A percentile compares a stretch with the other conserved stretches of the same genome.
Evolutionary conservation across 441 rosid genomes (phyloP).

Genomic region (Gossypium lobatum): DNA sequence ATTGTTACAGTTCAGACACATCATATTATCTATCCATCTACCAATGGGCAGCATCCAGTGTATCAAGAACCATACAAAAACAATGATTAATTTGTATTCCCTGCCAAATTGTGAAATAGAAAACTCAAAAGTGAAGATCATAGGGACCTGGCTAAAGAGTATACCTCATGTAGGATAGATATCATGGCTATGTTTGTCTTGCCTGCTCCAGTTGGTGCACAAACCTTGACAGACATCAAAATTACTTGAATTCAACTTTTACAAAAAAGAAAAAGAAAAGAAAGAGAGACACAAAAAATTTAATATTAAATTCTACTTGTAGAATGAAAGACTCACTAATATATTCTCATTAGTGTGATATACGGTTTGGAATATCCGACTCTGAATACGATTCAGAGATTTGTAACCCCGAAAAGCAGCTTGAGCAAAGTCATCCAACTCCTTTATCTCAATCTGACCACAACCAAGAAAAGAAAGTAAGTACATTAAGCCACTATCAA

Average conservation of each 20-base stretch:
- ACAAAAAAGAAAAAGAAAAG: not conserved
- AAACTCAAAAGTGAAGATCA: conserved; percentile 10
- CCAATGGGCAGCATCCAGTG: not conserved
- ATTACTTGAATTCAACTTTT: conserved; percentile 23
- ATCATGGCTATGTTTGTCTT: conserved; percentile 98
- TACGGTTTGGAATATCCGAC: conserved; percentile 89
- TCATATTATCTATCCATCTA: not conserved
- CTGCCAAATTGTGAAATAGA: conserved; percentile 1
- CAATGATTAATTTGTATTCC: not conserved
- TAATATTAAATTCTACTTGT: conserved; percentile 5
- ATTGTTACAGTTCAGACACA: not conserved
- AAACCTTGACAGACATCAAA: conserved; percentile 58
- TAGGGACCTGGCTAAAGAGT: conserved; percentile 14
- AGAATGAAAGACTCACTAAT: conserved; percentile 49
- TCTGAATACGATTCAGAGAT: conserved; percentile 87
- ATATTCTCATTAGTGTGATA: conserved; percentile 89
- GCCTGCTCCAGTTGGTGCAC: conserved; percentile 99
- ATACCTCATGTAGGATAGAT: conserved; percentile 87
- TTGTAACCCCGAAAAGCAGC: conserved; percentile 96
- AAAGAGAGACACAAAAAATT: not conserved
- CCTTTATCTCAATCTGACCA: conserved; percentile 85
- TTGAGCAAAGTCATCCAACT: conserved; percentile 89
- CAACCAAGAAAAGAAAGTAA: conserved; percentile 8
- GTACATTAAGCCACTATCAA: conserved; percentile 5
- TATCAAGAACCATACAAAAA: not conserved